phyloP scores from a whole-genome alignment of 1,139 yeast genomes.

The Cylindricascospora bacillispora region DNA sequence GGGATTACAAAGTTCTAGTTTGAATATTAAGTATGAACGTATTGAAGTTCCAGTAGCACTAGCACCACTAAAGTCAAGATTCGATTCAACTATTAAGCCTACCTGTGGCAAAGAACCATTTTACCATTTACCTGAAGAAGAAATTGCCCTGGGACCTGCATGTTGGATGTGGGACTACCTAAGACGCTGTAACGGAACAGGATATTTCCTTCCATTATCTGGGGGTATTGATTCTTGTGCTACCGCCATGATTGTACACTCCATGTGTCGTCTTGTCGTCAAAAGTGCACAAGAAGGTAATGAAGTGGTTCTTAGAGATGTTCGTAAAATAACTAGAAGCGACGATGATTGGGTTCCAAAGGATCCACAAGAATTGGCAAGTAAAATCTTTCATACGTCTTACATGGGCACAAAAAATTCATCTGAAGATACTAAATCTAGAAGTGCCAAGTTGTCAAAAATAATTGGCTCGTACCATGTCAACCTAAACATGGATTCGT shows the following conservation, averaged over 20 bases:
- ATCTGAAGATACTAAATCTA: slow-evolving; percentile 65
- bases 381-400: slow-evolving; percentile 69
- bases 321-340: slow-evolving; percentile 46
- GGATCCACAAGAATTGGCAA: slow-evolving; percentile 65
- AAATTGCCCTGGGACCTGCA: slow-evolving; percentile 95
- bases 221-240: slow-evolving; percentile 99
- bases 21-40: slow-evolving; percentile 42
- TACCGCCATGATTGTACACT: slow-evolving; percentile 84
- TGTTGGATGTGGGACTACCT: slow-evolving; percentile 99
- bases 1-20: slow-evolving; percentile 54
- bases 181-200: slow-evolving; percentile 79
- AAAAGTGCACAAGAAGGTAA: slow-evolving; percentile 55
- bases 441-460: slow-evolving; percentile 70
- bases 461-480: slow-evolving; percentile 82
- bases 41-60: slow-evolving; percentile 50
- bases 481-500: slow-evolving; percentile 79
- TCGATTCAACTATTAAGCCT: slow-evolving; percentile 57
- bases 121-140: slow-evolving; percentile 83
- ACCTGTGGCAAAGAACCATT: slow-evolving; percentile 37
- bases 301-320: slow-evolving; percentile 62
- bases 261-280: slow-evolving; percentile 82
- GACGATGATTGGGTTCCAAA: slow-evolving; percentile 50
- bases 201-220: slow-evolving; percentile 82
- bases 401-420: slow-evolving; percentile 96
- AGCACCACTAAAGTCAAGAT: slow-evolving; percentile 43